Evolutionary conservation across 2,329 filamentous ascomycete genomes (phyloP), one percentile per base, ranked within the genome.

Genomic region (Metarhizium humberi): DNA sequence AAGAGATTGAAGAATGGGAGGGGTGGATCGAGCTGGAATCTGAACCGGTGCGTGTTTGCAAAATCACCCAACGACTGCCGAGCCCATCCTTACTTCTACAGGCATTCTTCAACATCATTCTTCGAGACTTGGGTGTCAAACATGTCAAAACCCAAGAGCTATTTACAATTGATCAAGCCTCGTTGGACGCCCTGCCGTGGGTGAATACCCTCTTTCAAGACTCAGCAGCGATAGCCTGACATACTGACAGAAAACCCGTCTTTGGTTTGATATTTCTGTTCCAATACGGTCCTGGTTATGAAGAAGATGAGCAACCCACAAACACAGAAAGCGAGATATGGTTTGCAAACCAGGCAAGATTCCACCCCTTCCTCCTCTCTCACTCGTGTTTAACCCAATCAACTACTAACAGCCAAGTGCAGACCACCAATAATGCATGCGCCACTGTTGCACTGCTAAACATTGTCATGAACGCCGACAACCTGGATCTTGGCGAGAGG

Each of bases 371-470:
- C 1, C 38, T 8, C 38, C 18, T 47, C 40, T 36, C 43, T 49
- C 29, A 11, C 32, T 25, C 7, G 25, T 2, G 34, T 25, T 5
- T 18, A 4, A 10, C 30, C 11, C 2, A 40, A 30, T 47, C 13
- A 18, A 16, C 34, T 50, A 14, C 8, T 32, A 16, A n/a, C 20
- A 29, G 2, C 43, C 6, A 14, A 3, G 18, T n/a, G 25, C 52
- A 92, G 86, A 90, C 88, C 1, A 86, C 84, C 0, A 79, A 82
- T 55, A 95, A 95, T 69, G 87, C 90, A 30, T 99, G 94, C 71
- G 94, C 90, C 20, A 94, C 90, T n/a, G 83, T 96, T 49, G 91
- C 94, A 3, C 77, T 97, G 61, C 79, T 96, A 62, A 97, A 97
- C 64, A 95, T 96, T 57, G 75, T 96, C 65, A 95, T 96, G 81